Evolutionary conservation across 2,329 filamentous ascomycete species (phyloP).

Genomic region (Grosmannia huntii): DNA sequence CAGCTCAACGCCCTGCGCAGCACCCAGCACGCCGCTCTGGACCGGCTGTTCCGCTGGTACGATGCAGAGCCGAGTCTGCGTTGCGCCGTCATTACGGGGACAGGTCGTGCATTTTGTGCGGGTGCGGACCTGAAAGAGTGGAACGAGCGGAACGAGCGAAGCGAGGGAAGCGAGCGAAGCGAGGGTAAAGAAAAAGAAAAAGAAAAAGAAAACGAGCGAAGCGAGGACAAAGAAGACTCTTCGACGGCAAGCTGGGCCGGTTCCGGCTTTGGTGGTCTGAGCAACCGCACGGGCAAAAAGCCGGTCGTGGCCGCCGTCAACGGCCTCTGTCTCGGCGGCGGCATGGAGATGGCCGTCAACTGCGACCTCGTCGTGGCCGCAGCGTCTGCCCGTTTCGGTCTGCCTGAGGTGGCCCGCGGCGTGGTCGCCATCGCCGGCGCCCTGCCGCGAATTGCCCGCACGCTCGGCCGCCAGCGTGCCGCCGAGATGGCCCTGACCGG

Average conservation of each 20-base stretch:
- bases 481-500: conserved; percentile 60
- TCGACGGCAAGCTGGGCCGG: conserved; percentile 17
- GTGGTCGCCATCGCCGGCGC: conserved; percentile 61
- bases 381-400: conserved; percentile 44
- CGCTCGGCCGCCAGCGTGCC: conserved; percentile 55
- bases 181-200: too few relatives aligned
- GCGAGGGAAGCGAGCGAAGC: conserved; percentile 41
- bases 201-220: too few relatives aligned
- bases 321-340: conserved; percentile 61
- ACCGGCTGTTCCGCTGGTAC: conserved; percentile 38
- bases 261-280: conserved; percentile 52
- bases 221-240: too few relatives aligned
- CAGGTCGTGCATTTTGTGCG: conserved; percentile 52
- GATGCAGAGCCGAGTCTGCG: conserved; percentile 48
- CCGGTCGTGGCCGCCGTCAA: conserved; percentile 68
- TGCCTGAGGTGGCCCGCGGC: conserved; percentile 61
- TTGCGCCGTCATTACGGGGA: conserved; percentile 51
- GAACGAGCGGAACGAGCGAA: conserved; percentile 26
- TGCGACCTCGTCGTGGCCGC: conserved; percentile 58
- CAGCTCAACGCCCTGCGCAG: conserved; percentile 45
- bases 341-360: conserved; percentile 65
- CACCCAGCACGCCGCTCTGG: conserved; percentile 34
- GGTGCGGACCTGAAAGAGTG: conserved; percentile 58
- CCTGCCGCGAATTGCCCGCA: conserved; percentile 51
- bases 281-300: conserved; percentile 55